Evolutionary conservation across 495 filamentous ascomycete genomes (phyloP), one percentile per base, ranked within the genome.

Genomic region (Opeltia flavorubescens): DNA sequence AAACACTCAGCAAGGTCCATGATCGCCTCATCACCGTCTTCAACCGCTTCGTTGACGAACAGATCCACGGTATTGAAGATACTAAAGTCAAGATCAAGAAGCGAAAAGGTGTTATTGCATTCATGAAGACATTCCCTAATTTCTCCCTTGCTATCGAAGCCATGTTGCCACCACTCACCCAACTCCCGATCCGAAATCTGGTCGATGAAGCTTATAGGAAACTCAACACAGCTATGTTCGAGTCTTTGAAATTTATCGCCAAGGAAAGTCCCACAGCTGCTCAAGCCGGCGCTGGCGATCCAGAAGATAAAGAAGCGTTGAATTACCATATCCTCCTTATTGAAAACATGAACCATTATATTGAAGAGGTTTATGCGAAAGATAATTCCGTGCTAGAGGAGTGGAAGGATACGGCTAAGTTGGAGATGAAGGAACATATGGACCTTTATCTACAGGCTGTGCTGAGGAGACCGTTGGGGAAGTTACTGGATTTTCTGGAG

Each of bases 11-110:
- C 51, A 89, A 86, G 58, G 60, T 94, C 6, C 85, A 89, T 56
- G 72, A 77, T 47, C 81, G 77, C 28, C 71, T 95, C 29, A 75
- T 80, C 48, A 75, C 72, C 26, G 72, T 86, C 20, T 95, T 94
- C 66, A 76, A 76, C 33, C 86, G 84, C 43, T 95, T 96, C 52
- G 77, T 95, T 23, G 91, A 96, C 59, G 86, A 94, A 50, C 89
- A 96, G 55, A 81, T 95, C 35, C 83, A 84, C 23, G 89, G 86
- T 24, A 94, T 96, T 50, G 89, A 96, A 62, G 89, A 96, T 47
- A 95, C 89, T n/a, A 95, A 95, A 63, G 89, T 96, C 55, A 95
- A 94, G 64, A 84, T 95, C 64, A 95, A 95, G 68, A 96, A 95
- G 69, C 80, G 89, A 49, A 95, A 93, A 64, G 89, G 89, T 12